Evolutionary conservation across 148 eudicot genomes (phyloP).

Genomic region (Pouteria glomerata): DNA sequence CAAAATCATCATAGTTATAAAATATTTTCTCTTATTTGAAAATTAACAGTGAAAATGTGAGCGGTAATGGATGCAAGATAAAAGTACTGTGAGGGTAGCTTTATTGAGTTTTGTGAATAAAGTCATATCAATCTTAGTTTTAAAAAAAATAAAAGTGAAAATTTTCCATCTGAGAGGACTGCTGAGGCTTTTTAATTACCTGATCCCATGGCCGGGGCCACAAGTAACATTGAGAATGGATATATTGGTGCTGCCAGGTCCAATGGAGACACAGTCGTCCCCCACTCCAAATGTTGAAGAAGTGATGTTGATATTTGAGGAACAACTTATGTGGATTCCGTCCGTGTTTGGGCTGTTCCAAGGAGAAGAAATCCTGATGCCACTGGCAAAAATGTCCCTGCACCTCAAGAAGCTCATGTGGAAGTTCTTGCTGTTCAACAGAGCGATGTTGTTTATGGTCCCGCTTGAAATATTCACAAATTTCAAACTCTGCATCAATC

Average conservation of each 20-base stretch:
- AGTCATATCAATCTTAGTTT: no score
- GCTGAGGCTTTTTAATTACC: no score
- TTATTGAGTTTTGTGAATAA: no score
- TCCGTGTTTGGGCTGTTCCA: constrained; percentile 12
- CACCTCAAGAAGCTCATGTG: not conserved
- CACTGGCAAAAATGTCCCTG: not conserved
- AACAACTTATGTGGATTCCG: constrained; percentile 5
- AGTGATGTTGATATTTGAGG: not conserved
- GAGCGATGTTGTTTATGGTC: not conserved
- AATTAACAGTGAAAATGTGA: no score
- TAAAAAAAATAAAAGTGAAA: no score
- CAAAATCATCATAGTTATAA: no score
- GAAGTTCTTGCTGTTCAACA: constrained; percentile 7
- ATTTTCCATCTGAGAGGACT: no score
- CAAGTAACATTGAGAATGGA: not conserved
- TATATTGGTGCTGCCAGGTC: not conserved
- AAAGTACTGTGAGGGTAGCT: no score
- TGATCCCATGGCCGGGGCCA: constrained; percentile 16
- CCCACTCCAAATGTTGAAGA: not conserved
- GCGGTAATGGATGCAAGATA: no score
- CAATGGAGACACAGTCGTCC: constrained; percentile 14
- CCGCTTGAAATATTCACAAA: not conserved
- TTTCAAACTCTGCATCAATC: constrained; percentile 4
- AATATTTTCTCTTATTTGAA: no score
- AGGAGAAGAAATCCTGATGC: constrained; percentile 3